These are phyloP conservation scores for Penicillium sp. DNA, from an alignment of 2,329 filamentous ascomycete genomes.

Conservation along the genomic window DNA sequence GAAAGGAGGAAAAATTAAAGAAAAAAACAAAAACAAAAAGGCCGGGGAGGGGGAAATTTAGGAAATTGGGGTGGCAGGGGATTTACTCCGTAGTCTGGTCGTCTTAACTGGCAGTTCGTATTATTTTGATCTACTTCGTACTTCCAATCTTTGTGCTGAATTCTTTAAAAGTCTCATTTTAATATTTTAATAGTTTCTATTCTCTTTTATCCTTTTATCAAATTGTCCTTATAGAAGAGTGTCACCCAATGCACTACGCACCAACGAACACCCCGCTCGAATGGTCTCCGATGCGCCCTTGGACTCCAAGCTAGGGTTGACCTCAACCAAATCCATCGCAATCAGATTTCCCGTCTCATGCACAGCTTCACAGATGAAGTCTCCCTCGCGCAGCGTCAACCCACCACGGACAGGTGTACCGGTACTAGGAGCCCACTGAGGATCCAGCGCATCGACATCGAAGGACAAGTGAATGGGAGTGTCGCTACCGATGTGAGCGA, in stretches of 20 bases:
- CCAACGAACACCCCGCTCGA: slow-evolving; percentile 82
- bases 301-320: slow-evolving; percentile 69
- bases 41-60: slow-evolving; percentile 13
- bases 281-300: slow-evolving; percentile 81
- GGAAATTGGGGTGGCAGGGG: slow-evolving; percentile 32
- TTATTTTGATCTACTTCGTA: neutral
- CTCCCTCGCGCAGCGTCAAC: slow-evolving; percentile 88
- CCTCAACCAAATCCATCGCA: slow-evolving; percentile 78
- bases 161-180: neutral
- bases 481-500: slow-evolving; percentile 89
- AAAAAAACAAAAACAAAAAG: slow-evolving; percentile 2
- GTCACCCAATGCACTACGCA: slow-evolving; percentile 88
- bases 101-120: neutral
- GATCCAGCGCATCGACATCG: slow-evolving; percentile 94
- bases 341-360: slow-evolving; percentile 76
- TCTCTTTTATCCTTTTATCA: neutral
- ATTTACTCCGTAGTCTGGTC: slow-evolving; percentile 2
- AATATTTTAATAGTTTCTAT: neutral
- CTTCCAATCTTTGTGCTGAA: neutral
- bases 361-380: slow-evolving; percentile 90
- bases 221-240: slow-evolving; percentile 65
- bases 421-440: slow-evolving; percentile 92
- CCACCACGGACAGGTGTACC: slow-evolving; percentile 93
- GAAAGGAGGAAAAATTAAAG: neutral
- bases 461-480: slow-evolving; percentile 97